A percentile compares a stretch with the other conserved stretches of the same genome.
Conservation (phyloP, 2,329 filamentous ascomycete species). For the Phyllosticta citriasiana region DNA sequence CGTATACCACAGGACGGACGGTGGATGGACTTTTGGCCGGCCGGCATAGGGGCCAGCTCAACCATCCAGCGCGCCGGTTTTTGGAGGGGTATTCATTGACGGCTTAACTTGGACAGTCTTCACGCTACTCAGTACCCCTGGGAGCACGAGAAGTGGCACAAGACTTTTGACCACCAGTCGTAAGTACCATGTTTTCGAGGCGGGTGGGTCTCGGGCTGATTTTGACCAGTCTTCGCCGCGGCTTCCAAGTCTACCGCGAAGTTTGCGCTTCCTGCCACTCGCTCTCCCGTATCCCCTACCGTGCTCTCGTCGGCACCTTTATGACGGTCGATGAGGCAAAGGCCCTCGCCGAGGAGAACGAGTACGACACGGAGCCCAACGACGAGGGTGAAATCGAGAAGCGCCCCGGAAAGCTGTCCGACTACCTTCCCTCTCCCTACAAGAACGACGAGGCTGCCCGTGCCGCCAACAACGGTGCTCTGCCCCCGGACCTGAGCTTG, state of each 20-base stretch:
- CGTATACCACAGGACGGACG: conserved; percentile 5
- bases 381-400: conserved; percentile 97
- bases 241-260: conserved; percentile 98
- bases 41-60: neutral
- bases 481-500: conserved; percentile 93
- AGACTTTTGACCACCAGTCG: conserved; percentile 96
- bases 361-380: conserved; percentile 96
- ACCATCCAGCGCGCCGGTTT: conserved; percentile 2
- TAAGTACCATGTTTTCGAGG: conserved; percentile 43
- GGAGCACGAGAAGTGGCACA: conserved; percentile 84
- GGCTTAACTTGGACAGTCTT: conserved; percentile 51
- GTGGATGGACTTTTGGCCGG: neutral
- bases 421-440: conserved; percentile 92
- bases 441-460: conserved; percentile 98
- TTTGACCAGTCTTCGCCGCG: conserved; percentile 71
- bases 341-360: conserved; percentile 91
- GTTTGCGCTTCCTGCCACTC: conserved; percentile 98
- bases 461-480: conserved; percentile 94
- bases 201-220: neutral
- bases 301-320: conserved; percentile 77
- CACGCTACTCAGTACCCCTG: conserved; percentile 89
- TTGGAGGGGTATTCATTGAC: conserved; percentile 18
- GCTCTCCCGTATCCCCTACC: conserved; percentile 86
- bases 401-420: conserved; percentile 95
- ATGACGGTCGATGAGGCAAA: conserved; percentile 98